Base-by-base conservation (phyloP, 2,329 filamentous ascomycete species). In the Thielaviopsis populi region DNA sequence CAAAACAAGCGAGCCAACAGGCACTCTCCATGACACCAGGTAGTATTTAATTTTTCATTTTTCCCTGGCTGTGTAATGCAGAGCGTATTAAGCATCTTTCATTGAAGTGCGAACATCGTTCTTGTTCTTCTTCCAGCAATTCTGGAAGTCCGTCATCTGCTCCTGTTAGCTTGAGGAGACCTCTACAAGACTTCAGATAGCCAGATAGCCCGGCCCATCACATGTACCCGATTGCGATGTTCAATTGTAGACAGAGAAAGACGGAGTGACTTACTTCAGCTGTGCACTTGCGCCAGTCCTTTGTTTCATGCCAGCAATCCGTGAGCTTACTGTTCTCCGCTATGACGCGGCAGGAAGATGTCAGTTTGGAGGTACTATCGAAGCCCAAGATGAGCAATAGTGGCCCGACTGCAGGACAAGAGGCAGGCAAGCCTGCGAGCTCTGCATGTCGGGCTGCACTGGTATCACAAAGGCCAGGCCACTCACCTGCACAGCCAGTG, bases 291-390 rank as follows among this genome's bases (percentile, higher is more conserved):
- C 94, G 81, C 92, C 94, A 99, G 73, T 99, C 94, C 73, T 91
- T 96, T 80, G 91, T 96, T 63, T 92, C 90, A 72, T 84, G 96
- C 74, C 95, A 96, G 75, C 94, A 99, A 73, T 97, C 89, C 42
- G 91, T 96, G 85, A 99, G 82, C 71, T 85, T 91, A 63, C 82
- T 78, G 71, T 97, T 96, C 72, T 97, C 92, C 24, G 83, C 92
- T 96, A 68, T 27, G 53, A 22, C 53, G 6, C 53, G 53, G 15
- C 53, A 37, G 27, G 15, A n/a, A 56, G 24, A 7, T 3, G 53
- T 56, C n/a, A 56, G 53, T 22, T 19, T n/a, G 33, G 17, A 19
- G 27, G 15, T 56, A 61, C 22, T 15, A 33, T 22, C 13, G 46
- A 67, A 50, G n/a, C 41, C 41, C 40, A 54, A 19, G 54, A 22